A percentile compares a stretch with the other conserved stretches of the same genome.
phyloP scores from a whole-genome alignment of 345 rosid species.

The Trapa incisa region DNA sequence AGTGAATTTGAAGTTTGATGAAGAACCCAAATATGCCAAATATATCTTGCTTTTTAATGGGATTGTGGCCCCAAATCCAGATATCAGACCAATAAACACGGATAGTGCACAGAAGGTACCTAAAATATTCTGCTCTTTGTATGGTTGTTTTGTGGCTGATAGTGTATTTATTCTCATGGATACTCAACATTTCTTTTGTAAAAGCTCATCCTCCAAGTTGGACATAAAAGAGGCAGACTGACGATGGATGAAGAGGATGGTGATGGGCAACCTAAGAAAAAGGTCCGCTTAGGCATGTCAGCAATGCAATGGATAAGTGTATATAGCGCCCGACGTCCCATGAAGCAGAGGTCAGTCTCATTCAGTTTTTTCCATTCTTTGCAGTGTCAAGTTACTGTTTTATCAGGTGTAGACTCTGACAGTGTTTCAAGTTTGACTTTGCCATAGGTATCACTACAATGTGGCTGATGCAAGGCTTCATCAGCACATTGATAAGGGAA shows the following conservation, averaged over 20 bases:
- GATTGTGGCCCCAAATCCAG: constrained; percentile 23
- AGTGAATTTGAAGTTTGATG: constrained; percentile 46
- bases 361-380: background rate
- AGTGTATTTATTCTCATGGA: background rate
- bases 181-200: background rate
- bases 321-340: constrained; percentile 36
- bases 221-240: constrained; percentile 38
- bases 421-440: background rate
- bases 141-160: background rate
- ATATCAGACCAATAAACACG: constrained; percentile 31
- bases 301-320: constrained; percentile 50
- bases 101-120: constrained; percentile 46
- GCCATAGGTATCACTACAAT: constrained; percentile 41
- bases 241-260: constrained; percentile 36
- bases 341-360: constrained; percentile 38
- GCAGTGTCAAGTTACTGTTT: background rate
- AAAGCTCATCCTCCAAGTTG: constrained; percentile 22
- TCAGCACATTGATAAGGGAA: constrained; percentile 47
- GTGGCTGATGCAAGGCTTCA: constrained; percentile 37
- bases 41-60: constrained; percentile 36
- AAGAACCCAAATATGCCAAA: constrained; percentile 46
- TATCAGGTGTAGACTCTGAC: background rate
- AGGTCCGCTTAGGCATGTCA: constrained; percentile 38
- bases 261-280: constrained; percentile 37
- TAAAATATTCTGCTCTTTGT: background rate